Evolutionary conservation across 305 asterid species (phyloP).

Genomic region (Fraxinus baroniana): DNA sequence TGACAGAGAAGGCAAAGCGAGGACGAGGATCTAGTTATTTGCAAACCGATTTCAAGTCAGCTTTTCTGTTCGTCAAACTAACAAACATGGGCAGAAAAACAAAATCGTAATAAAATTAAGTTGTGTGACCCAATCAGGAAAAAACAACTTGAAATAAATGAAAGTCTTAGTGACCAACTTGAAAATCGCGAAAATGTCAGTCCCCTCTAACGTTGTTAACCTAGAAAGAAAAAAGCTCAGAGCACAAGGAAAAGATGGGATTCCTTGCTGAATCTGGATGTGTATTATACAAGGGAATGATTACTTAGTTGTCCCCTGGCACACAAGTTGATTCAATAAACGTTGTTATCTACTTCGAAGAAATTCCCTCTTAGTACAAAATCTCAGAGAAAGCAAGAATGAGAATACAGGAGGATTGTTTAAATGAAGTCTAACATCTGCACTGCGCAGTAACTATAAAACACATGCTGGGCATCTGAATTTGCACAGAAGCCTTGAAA

Average conservation of each 20-base stretch:
- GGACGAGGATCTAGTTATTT: not conserved
- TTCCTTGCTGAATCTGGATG: not conserved
- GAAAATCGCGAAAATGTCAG: not conserved
- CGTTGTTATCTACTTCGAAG: not conserved
- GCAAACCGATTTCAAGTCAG: not conserved
- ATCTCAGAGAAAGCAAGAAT: not conserved
- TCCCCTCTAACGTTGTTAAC: not conserved
- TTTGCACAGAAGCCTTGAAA: not conserved
- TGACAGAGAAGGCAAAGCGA: not conserved
- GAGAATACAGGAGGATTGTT: not conserved
- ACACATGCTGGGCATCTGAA: not conserved
- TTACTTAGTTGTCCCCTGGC: not conserved
- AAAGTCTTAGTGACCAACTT: not conserved
- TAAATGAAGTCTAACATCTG: not conserved
- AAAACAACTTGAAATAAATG: not conserved
- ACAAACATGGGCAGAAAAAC: not conserved
- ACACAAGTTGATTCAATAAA: not conserved
- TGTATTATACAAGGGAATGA: not conserved
- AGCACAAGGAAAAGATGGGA: not conserved
- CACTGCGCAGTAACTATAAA: slow-evolving; percentile 3
- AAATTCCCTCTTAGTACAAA: not conserved
- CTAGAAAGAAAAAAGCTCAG: not conserved
- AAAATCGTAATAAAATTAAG: not conserved
- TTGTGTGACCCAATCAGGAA: not conserved
- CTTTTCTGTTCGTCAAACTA: not conserved